phyloP scores from a whole-genome alignment of 1,139 yeast species.

The Taphrina flavorubra region DNA sequence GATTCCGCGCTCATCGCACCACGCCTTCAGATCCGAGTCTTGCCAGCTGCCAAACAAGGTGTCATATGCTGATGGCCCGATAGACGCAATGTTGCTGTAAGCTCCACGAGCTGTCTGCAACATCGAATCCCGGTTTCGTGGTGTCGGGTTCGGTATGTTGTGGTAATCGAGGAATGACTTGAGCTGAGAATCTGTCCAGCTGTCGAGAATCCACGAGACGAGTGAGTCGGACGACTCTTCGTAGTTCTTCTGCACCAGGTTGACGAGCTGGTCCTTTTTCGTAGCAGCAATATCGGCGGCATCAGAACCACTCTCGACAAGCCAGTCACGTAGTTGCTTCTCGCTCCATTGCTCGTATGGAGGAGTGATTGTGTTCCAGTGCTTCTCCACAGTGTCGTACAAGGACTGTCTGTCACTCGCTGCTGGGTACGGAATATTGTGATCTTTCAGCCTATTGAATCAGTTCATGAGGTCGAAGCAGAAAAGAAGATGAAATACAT shows the following conservation, averaged over 20 bases:
- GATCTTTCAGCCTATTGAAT: constrained; percentile 44
- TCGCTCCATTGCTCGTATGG: constrained; percentile 46
- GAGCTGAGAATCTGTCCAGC: constrained; percentile 57
- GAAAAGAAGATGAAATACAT: neutral
- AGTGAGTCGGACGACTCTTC: constrained; percentile 44
- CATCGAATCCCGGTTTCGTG: constrained; percentile 48
- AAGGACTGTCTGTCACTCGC: constrained; percentile 45
- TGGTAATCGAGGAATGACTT: constrained; percentile 54
- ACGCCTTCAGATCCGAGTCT: constrained; percentile 56
- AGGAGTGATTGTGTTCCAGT: constrained; percentile 47
- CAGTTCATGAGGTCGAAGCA: neutral
- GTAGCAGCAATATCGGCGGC: constrained; percentile 45
- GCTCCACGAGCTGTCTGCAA: constrained; percentile 53
- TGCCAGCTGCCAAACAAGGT: constrained; percentile 59
- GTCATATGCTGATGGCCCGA: constrained; percentile 54
- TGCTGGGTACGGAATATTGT: constrained; percentile 42
- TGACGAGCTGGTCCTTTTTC: constrained; percentile 46
- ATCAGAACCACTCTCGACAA: constrained; percentile 44
- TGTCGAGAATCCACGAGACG: constrained; percentile 57
- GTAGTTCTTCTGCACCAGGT: constrained; percentile 44
- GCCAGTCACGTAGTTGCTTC: constrained; percentile 44
- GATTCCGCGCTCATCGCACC: constrained; percentile 59
- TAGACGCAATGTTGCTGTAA: constrained; percentile 52
- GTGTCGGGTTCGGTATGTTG: constrained; percentile 48
- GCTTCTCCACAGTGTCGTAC: constrained; percentile 46